These are phyloP conservation scores for Botryotinia globosa DNA, from an alignment of 2,329 filamentous ascomycete species.

Conservation along the genomic window DNA sequence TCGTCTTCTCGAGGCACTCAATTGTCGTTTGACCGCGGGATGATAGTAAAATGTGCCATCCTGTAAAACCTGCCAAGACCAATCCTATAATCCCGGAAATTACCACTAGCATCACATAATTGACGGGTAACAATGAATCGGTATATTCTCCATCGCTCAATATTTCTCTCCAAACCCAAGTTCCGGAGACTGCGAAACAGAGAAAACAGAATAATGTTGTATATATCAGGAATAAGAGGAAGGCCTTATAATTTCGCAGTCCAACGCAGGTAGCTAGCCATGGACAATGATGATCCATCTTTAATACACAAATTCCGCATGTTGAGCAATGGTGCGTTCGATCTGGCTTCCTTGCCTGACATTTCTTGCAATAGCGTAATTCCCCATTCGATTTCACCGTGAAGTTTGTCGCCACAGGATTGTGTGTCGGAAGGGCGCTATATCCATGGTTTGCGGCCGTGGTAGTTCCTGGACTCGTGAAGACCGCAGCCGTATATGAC, in stretches of 20 bases:
- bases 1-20: conserved; percentile 91
- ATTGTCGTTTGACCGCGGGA: conserved; percentile 85
- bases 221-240: conserved; percentile 88
- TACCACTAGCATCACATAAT: conserved; percentile 84
- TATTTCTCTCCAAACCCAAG: conserved; percentile 85
- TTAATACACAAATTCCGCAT: conserved; percentile 89
- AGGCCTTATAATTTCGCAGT: conserved; percentile 91
- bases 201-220: conserved; percentile 82
- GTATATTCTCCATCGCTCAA: conserved; percentile 66
- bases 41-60: conserved; percentile 85
- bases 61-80: conserved; percentile 84
- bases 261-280: conserved; percentile 97
- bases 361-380: conserved; percentile 94
- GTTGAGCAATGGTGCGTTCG: conserved; percentile 96
- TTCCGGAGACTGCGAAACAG: conserved; percentile 70
- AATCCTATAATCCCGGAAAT: conserved; percentile 87
- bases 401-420: conserved; percentile 64
- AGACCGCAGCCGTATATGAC: conserved; percentile 90
- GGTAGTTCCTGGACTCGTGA: conserved; percentile 79
- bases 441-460: conserved; percentile 63
- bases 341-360: conserved; percentile 89
- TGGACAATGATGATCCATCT: conserved; percentile 99
- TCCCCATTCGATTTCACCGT: conserved; percentile 92
- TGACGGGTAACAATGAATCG: conserved; percentile 79
- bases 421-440: conserved; percentile 73